Evolutionary conservation across 2,329 filamentous ascomycete genomes (phyloP), one percentile per base, ranked within the genome.

Genomic region (Pestalotiopsis sp.): DNA sequence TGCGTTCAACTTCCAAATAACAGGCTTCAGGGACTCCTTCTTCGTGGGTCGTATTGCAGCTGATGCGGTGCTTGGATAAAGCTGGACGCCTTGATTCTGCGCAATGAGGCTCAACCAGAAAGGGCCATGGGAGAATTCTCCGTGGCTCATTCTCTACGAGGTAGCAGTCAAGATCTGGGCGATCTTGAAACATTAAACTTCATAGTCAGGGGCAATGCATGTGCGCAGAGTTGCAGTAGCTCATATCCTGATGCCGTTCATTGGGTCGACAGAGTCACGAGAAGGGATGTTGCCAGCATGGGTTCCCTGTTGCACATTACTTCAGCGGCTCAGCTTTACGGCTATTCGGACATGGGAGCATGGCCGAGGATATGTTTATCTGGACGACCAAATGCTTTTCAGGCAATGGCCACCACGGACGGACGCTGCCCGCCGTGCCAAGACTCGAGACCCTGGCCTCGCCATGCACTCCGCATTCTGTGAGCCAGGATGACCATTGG

Each of bases 401-500:
- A 52, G 45, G 45, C 20, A 52, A 52, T 52, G 45, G 45, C 45
- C 45, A 52, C 36, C 31, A 57, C 20, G 39, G 31, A 45, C 39
- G 63, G 52, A 57, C 31, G 63, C 52, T 31, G 49, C 20, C 41
- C 45, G 39, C 63, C 41, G 63, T 25, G 49, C 63, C 49, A 55
- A 65, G 49, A 12, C 49, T 55, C 45, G 27, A 57, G 25, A 65
- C 25, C 45, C 63, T 65, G 36, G 63, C 45, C 11, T 36, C 23
- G 14, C 25, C 23, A 65, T 57, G 63, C 63, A 65, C 63, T 65
- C 63, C 63, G 41, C 63, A 65, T 65, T 64, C 38, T 52, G 11
- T 12, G 12, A 25, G 11, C 39, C 36, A n/a, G 63, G 23, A 7
- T 57, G 6, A n/a, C n/a, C 6, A 12, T 52, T 20, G 38, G 39